Evolutionary conservation across 2,329 filamentous ascomycete species (phyloP).

Genomic region (Trichothecium roseum): DNA sequence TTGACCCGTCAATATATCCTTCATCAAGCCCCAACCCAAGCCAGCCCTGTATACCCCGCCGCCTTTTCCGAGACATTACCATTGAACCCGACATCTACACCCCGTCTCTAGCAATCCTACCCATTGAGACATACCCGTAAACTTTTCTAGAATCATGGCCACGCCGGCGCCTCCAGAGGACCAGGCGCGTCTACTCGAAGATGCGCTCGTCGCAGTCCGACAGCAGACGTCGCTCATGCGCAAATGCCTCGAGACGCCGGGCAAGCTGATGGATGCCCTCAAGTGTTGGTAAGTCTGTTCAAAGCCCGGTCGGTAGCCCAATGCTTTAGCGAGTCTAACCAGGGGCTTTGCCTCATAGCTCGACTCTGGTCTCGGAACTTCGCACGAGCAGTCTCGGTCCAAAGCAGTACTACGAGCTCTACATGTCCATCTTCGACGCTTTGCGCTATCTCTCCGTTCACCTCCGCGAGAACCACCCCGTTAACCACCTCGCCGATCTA

Average conservation of each 20-base stretch:
- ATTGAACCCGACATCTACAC: constrained; percentile 13
- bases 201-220: constrained; percentile 91
- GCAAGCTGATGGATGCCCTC: constrained; percentile 98
- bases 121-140: constrained; percentile 1
- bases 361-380: constrained; percentile 94
- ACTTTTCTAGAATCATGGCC: constrained; percentile 23
- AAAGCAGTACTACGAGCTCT: constrained; percentile 99
- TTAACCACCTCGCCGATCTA: constrained; percentile 94
- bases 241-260: constrained; percentile 91
- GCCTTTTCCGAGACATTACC: constrained; percentile 5
- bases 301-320: constrained; percentile 3
- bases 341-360: constrained; percentile 42
- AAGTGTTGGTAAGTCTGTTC: constrained; percentile 83
- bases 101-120: constrained; percentile 7
- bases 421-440: constrained; percentile 98
- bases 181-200: constrained; percentile 87
- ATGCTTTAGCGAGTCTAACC: too few relatives aligned
- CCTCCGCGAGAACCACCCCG: constrained; percentile 91
- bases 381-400: constrained; percentile 95
- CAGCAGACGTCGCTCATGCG: constrained; percentile 97
- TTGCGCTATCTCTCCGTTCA: constrained; percentile 93
- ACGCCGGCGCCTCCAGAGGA: constrained; percentile 61
- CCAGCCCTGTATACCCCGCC: constrained; percentile 12
- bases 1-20: constrained; percentile 1
- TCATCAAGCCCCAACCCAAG: constrained; percentile 6